A percentile compares a stretch with the other conserved stretches of the same genome.
These are phyloP conservation scores for Amanita inopinata DNA, from an alignment of 768 basidiomycete species.

Conservation along the genomic window DNA sequence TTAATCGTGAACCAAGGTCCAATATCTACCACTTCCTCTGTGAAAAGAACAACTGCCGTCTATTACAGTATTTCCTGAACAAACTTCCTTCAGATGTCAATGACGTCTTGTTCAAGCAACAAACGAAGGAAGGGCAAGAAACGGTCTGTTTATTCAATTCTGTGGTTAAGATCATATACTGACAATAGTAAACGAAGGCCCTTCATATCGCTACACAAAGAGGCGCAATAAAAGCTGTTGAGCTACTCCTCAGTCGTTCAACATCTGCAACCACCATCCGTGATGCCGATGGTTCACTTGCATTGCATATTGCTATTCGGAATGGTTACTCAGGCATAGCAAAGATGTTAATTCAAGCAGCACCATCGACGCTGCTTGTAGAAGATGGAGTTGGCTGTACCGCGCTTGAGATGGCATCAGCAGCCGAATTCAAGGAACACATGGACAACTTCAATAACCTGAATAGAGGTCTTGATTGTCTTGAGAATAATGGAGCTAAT, in stretches of 20 bases:
- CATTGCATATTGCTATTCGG: conserved; percentile 39
- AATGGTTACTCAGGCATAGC: conserved; percentile 25
- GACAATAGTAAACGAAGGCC: conserved; percentile 26
- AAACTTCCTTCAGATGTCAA: conserved; percentile 43
- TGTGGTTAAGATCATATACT: neutral
- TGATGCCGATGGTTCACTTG: conserved; percentile 40
- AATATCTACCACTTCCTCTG: conserved; percentile 48
- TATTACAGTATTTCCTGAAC: conserved; percentile 34
- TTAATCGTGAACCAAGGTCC: conserved; percentile 25
- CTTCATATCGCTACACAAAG: conserved; percentile 41
- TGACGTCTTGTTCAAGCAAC: conserved; percentile 32
- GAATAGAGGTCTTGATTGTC: conserved; percentile 6
- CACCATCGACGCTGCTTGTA: conserved; percentile 27
- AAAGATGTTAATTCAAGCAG: conserved; percentile 26
- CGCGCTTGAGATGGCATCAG: conserved; percentile 26
- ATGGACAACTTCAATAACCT: conserved; percentile 7
- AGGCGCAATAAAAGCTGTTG: conserved; percentile 20
- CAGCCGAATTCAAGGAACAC: conserved; percentile 18
- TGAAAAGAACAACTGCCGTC: conserved; percentile 15
- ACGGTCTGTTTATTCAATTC: conserved; percentile 28
- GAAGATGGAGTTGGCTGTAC: conserved; percentile 45
- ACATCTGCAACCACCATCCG: conserved; percentile 26
- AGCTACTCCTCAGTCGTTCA: conserved; percentile 29
- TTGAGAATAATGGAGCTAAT: conserved; percentile 18
- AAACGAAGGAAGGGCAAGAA: conserved; percentile 33